Conservation (phyloP, 805 yeast species). For the Torulaspora delbrueckii region DNA sequence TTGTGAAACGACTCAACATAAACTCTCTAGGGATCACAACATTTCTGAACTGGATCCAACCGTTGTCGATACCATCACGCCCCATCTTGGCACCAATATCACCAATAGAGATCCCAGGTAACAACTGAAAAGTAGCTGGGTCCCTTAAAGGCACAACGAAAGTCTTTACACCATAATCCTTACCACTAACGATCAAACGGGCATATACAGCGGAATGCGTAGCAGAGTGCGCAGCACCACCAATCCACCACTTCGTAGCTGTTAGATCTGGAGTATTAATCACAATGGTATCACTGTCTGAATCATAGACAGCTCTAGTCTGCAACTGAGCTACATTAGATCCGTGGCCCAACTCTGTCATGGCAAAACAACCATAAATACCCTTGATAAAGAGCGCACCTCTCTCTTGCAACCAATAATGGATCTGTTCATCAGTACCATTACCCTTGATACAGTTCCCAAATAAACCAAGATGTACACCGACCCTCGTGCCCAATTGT, state of each 20-base stretch:
- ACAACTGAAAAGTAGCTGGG: constrained; percentile 53
- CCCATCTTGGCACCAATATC: constrained; percentile 97
- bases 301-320: constrained; percentile 82
- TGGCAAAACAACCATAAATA: constrained; percentile 82
- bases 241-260: constrained; percentile 98
- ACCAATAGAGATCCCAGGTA: constrained; percentile 80
- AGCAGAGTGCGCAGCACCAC: constrained; percentile 95
- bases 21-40: constrained; percentile 79
- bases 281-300: constrained; percentile 56
- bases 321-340: constrained; percentile 91
- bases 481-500: constrained; percentile 72
- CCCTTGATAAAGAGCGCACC: constrained; percentile 58
- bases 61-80: constrained; percentile 91
- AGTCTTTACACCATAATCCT: constrained; percentile 88
- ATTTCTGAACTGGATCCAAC: constrained; percentile 88
- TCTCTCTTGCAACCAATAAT: constrained; percentile 73
- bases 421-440: constrained; percentile 78
- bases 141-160: constrained; percentile 90
- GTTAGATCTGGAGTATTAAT: constrained; percentile 86
- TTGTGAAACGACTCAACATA: constrained; percentile 76
- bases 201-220: constrained; percentile 86
- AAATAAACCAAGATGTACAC: constrained; percentile 84
- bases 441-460: constrained; percentile 77
- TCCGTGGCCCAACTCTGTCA: constrained; percentile 93
- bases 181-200: constrained; percentile 69